These are phyloP conservation scores for Babesia ovata DNA, from an alignment of 169 alveolate species.

Conservation along the genomic window DNA sequence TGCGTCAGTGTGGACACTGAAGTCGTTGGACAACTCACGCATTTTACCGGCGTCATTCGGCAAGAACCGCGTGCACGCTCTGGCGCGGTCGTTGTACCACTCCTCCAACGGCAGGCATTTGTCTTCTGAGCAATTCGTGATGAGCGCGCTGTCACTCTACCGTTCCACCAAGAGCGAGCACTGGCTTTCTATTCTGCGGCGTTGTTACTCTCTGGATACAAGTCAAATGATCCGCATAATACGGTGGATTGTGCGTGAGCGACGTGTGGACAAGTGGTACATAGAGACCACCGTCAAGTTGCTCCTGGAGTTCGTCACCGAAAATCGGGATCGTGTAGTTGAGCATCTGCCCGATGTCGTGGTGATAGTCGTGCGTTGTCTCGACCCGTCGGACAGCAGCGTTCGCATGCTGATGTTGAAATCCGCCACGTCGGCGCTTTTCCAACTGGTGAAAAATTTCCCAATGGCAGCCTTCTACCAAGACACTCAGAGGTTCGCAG, in stretches of 20 bases:
- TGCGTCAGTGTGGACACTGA: slow-evolving; percentile 50
- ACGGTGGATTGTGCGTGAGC: slow-evolving; percentile 66
- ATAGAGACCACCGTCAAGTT: slow-evolving; percentile 40
- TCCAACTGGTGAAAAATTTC: slow-evolving; percentile 71
- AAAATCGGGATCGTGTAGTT: slow-evolving; percentile 25
- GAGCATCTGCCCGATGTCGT: slow-evolving; percentile 57
- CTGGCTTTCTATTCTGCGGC: slow-evolving; percentile 43
- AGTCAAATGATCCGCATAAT: slow-evolving; percentile 43
- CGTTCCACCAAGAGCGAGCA: slow-evolving; percentile 27
- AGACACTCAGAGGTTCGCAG: slow-evolving; percentile 78
- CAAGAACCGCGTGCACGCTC: slow-evolving; percentile 11
- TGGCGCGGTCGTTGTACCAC: slow-evolving; percentile 27
- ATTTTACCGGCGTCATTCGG: not conserved
- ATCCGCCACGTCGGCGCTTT: slow-evolving; percentile 74
- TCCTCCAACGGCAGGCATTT: slow-evolving; percentile 2
- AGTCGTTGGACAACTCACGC: slow-evolving; percentile 1
- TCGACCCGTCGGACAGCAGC: slow-evolving; percentile 60
- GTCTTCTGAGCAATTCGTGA: slow-evolving; percentile 40
- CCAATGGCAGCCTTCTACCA: slow-evolving; percentile 80
- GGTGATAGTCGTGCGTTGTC: slow-evolving; percentile 51
- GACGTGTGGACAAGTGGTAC: slow-evolving; percentile 45
- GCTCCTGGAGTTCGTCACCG: slow-evolving; percentile 38
- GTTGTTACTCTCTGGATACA: slow-evolving; percentile 41
- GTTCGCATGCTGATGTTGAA: slow-evolving; percentile 56
- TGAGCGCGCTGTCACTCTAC: slow-evolving; percentile 34